Percentiles rank a stretch among this genome's conserved stretches.
Evolutionary conservation across 2,329 filamentous ascomycete genomes (phyloP).

Genomic region (Aspergillus niger): DNA sequence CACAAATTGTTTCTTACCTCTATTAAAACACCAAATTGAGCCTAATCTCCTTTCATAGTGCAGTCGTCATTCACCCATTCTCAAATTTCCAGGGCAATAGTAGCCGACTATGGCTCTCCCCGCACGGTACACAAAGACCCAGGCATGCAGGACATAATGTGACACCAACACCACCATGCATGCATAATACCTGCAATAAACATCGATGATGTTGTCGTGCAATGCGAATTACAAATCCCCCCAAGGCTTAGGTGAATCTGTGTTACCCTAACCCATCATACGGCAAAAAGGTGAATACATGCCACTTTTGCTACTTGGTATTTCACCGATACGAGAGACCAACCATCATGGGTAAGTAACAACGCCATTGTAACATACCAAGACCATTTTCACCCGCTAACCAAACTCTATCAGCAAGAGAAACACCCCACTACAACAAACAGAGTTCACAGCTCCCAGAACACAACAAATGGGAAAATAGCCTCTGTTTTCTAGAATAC

Average conservation of each 20-base stretch:
- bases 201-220: too few relatives aligned
- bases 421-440: not conserved
- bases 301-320: not conserved
- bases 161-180: not conserved
- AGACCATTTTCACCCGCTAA: not conserved
- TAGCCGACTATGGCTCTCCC: too few relatives aligned
- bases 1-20: too few relatives aligned
- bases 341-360: not conserved
- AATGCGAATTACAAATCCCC: not conserved
- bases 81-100: too few relatives aligned
- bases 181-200: not conserved
- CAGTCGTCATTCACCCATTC: too few relatives aligned
- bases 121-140: too few relatives aligned
- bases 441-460: constrained; percentile 7
- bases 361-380: not conserved
- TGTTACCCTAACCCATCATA: not conserved
- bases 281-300: too few relatives aligned
- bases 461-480: constrained; percentile 7
- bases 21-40: too few relatives aligned
- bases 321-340: not conserved
- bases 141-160: not conserved
- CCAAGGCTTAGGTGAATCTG: not conserved
- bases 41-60: too few relatives aligned
- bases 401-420: not conserved
- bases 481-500: constrained; percentile 4